A percentile compares a stretch with the other conserved stretches of the same genome.
phyloP scores from a whole-genome alignment of 2,329 filamentous ascomycete genomes.

The Diaporthe citriasiana region DNA sequence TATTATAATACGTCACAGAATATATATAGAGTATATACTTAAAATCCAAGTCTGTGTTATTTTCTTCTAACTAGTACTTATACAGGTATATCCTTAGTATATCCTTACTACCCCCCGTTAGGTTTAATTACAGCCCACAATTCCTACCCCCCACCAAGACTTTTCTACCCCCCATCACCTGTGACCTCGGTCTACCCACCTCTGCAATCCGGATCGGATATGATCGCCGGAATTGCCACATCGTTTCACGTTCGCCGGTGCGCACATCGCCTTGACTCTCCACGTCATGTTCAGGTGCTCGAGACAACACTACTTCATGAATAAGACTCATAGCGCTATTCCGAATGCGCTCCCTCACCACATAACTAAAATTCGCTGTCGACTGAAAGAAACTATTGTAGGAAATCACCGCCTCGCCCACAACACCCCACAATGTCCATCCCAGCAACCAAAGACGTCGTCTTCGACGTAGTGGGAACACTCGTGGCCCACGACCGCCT shows the following conservation, averaged over 20 bases:
- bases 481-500: conserved; percentile 58
- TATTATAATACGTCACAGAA: too few relatives aligned
- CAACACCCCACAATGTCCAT: conserved; percentile 30
- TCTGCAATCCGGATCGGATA: background rate
- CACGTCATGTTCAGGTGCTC: too few relatives aligned
- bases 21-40: too few relatives aligned
- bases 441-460: conserved; percentile 52
- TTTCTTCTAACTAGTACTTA: too few relatives aligned
- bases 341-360: background rate
- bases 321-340: background rate
- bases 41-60: too few relatives aligned
- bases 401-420: background rate
- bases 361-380: background rate
- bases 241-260: background rate
- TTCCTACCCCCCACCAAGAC: too few relatives aligned
- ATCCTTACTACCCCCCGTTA: too few relatives aligned
- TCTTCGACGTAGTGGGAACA: conserved; percentile 65
- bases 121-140: too few relatives aligned
- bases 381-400: background rate
- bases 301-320: background rate
- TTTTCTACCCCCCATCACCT: too few relatives aligned
- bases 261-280: background rate
- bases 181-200: too few relatives aligned
- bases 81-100: too few relatives aligned
- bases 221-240: conserved; percentile 8